phyloP scores from a whole-genome alignment of 176 grass and related monocot species.

The Cenchrus americanus region DNA sequence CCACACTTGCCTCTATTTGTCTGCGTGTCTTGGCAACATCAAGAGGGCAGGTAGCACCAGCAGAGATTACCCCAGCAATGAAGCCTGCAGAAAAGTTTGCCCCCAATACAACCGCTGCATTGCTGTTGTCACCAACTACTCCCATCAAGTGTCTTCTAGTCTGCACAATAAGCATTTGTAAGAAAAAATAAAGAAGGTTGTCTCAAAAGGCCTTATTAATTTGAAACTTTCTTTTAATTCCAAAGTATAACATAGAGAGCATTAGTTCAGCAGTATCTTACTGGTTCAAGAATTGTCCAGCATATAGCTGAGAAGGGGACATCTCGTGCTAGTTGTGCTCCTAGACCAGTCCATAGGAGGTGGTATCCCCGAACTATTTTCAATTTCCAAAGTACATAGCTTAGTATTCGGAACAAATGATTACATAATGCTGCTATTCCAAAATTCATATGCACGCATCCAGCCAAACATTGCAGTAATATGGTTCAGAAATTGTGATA shows the following conservation, averaged over 20 bases:
- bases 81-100: conserved; percentile 85
- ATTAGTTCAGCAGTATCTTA: conserved; percentile 46
- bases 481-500: neutral
- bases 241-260: conserved; percentile 35
- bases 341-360: conserved; percentile 88
- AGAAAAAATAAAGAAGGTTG: conserved; percentile 22
- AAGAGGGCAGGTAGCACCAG: conserved; percentile 82
- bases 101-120: conserved; percentile 58
- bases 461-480: neutral
- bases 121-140: conserved; percentile 60
- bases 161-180: conserved; percentile 47
- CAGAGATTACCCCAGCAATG: conserved; percentile 77
- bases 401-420: conserved; percentile 21
- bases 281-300: conserved; percentile 90
- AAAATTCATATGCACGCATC: neutral
- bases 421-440: neutral
- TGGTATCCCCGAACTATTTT: conserved; percentile 65
- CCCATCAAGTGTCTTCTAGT: conserved; percentile 61
- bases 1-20: conserved; percentile 78
- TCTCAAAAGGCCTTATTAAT: neutral
- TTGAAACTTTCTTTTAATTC: conserved; percentile 5
- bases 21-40: conserved; percentile 94
- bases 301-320: conserved; percentile 95
- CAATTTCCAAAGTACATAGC: conserved; percentile 26
- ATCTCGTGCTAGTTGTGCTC: conserved; percentile 93